A percentile compares a stretch with the other conserved stretches of the same genome.
Evolutionary conservation across 75 land plant genomes (phyloP).

Genomic region (Selaginella moellendorffii): DNA sequence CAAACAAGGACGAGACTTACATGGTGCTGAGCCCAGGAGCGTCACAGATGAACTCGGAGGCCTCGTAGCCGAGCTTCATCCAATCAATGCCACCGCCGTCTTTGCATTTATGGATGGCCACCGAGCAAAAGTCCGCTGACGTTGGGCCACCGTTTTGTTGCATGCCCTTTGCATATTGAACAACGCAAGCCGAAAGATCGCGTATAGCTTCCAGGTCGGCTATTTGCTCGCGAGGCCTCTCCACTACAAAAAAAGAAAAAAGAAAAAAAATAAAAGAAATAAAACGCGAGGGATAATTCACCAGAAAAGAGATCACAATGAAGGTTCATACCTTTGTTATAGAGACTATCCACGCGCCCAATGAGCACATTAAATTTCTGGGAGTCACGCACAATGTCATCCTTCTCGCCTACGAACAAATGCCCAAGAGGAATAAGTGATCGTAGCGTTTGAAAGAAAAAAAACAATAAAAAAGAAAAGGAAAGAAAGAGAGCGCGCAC

Average conservation of each 20-base stretch:
- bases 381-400: background rate
- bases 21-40: slow-evolving; percentile 20
- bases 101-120: slow-evolving; percentile 1
- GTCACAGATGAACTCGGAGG: slow-evolving; percentile 6
- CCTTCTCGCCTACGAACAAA: background rate
- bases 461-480: background rate
- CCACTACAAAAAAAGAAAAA: no score
- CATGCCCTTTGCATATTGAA: slow-evolving; percentile 4
- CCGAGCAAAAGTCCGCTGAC: slow-evolving; percentile 11
- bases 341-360: background rate
- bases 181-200: slow-evolving; percentile 1
- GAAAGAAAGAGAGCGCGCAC: background rate
- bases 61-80: slow-evolving; percentile 10
- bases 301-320: background rate
- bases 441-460: background rate
- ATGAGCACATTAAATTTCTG: background rate
- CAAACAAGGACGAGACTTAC: no score
- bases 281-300: background rate
- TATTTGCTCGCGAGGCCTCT: slow-evolving; percentile 22
- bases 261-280: background rate
- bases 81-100: slow-evolving; percentile 13
- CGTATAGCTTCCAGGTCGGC: slow-evolving; percentile 18
- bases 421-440: background rate
- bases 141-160: slow-evolving; percentile 9
- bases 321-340: background rate